Base-by-base conservation (phyloP, 371 early-diverging fungal genomes). In the Cladochytrium tenue region DNA sequence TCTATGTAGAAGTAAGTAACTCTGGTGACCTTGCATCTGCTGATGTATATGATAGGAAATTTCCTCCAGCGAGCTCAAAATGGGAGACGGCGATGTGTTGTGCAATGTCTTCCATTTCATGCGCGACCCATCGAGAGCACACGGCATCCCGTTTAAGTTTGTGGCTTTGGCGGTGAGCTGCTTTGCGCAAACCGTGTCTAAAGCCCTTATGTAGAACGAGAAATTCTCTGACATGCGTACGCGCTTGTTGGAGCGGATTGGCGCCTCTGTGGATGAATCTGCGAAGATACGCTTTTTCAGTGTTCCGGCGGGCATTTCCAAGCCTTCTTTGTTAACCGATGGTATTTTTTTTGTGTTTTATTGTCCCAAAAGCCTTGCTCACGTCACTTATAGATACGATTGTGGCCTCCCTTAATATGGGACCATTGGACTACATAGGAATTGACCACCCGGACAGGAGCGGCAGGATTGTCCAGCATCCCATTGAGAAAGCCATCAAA, bases 81-180 rank as follows among this genome's bases (percentile, higher is more conserved):
- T 62, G 35, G 69, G 60, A 15, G 79, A 81, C 26, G 75, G 70
- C 25, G 89, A 88, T 53, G 64, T 72, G 20, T 63, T 80, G 33
- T 58, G 90, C n/a, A 73, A 74, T 20, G 91, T 91, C 2, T 85
- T 88, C 78, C 95, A 94, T 75, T 94, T 88, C 76, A 78, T 80
- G 57, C 86, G 87, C 62, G 89, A 91, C 50, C 67, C 83, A 1
- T 43, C 33, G 28, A 87, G 89, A 31, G 76, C 85, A 1, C 95
- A 95, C 72, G 86, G 94, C 50, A 82, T 92, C 32, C 95, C 96
- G 7, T 95, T 95, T 78, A 73, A 74, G 58, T 87, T 94, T 66
- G 70, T 84, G 36, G 25, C 64, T n/a, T 58, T 35, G 4, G 27
- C 25, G 27, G 23, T 43, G 20, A 43, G 43, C 43, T 43, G 43